These are phyloP conservation scores for Aspergillus funiculosus DNA, from an alignment of 495 filamentous ascomycete species.

Conservation along the genomic window DNA sequence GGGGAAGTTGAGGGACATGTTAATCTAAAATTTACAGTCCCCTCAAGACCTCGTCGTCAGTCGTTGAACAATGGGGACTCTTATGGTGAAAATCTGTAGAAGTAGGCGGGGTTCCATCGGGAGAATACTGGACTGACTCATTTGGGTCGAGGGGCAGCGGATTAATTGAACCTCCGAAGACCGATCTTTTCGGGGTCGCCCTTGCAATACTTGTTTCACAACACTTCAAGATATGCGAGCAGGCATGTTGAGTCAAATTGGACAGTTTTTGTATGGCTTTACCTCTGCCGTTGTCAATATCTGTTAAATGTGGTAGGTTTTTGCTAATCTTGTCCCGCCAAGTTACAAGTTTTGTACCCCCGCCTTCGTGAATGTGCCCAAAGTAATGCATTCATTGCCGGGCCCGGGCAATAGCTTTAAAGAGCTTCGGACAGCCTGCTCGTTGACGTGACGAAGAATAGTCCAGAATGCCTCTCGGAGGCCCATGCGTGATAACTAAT, in stretches of 20 bases:
- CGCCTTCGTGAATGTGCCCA: conserved; percentile 66
- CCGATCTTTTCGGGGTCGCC: too few relatives aligned
- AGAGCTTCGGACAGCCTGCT: conserved; percentile 54
- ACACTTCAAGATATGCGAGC: too few relatives aligned
- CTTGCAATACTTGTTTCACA: too few relatives aligned
- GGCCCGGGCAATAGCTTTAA: conserved; percentile 48
- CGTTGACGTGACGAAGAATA: conserved; percentile 23
- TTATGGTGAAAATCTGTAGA: too few relatives aligned
- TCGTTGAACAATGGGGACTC: conserved; percentile 11
- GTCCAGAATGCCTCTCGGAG: conserved; percentile 54
- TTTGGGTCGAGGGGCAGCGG: too few relatives aligned
- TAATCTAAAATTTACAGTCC: too few relatives aligned
- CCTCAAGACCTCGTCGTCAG: too few relatives aligned
- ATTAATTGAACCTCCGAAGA: too few relatives aligned
- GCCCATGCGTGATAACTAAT: conserved; percentile 67
- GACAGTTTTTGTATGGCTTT: conserved; percentile 35
- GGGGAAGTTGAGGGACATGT: conserved; percentile 90
- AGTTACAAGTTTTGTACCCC: conserved; percentile 55
- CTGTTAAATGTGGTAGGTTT: conserved; percentile 36
- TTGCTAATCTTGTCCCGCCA: conserved; percentile 41
- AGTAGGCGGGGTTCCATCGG: too few relatives aligned
- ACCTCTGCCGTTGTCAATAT: conserved; percentile 45
- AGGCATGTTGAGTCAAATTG: background rate
- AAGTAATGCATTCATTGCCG: conserved; percentile 62
- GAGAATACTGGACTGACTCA: too few relatives aligned